Conservation (phyloP, 2,329 filamentous ascomycete species). For the Drechslerella stenobrocha region DNA sequence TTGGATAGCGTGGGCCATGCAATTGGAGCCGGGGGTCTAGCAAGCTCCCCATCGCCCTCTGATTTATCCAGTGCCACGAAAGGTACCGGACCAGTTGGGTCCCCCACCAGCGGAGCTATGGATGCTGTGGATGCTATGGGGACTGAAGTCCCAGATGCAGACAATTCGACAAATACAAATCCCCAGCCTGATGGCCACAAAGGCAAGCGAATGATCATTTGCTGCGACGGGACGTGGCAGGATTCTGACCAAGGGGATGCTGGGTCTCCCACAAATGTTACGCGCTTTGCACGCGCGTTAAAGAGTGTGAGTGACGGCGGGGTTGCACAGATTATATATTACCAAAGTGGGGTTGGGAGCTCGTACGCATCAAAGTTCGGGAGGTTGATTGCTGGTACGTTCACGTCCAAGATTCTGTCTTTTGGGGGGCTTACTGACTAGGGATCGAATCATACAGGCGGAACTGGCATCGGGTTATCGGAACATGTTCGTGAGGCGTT, state of each 20-base stretch:
- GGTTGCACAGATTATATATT: constrained; percentile 64
- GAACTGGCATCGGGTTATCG: constrained; percentile 50
- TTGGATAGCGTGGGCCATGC: constrained; percentile 10
- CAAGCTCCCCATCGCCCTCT: neutral
- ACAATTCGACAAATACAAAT: constrained; percentile 39
- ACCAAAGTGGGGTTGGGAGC: constrained; percentile 65
- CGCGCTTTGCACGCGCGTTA: constrained; percentile 64
- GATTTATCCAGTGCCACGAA: neutral
- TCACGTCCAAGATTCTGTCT: neutral
- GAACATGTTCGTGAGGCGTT: constrained; percentile 65
- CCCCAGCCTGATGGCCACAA: constrained; percentile 42
- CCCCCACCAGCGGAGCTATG: too few species aligned
- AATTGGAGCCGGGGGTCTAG: constrained; percentile 7
- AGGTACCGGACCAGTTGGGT: too few species aligned
- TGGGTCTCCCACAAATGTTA: constrained; percentile 59
- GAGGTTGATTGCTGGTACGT: constrained; percentile 40
- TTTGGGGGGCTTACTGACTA: neutral
- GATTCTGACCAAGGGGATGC: constrained; percentile 50
- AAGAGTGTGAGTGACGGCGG: constrained; percentile 60
- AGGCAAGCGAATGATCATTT: constrained; percentile 51
- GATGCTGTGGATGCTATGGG: neutral
- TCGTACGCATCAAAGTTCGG: constrained; percentile 41
- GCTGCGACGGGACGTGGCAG: constrained; percentile 53
- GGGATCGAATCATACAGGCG: constrained; percentile 35
- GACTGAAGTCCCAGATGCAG: constrained; percentile 33